Evolutionary conservation across 495 filamentous ascomycete genomes (phyloP), one percentile per base, ranked within the genome.

Genomic region (Trichoderma erinaceum): DNA sequence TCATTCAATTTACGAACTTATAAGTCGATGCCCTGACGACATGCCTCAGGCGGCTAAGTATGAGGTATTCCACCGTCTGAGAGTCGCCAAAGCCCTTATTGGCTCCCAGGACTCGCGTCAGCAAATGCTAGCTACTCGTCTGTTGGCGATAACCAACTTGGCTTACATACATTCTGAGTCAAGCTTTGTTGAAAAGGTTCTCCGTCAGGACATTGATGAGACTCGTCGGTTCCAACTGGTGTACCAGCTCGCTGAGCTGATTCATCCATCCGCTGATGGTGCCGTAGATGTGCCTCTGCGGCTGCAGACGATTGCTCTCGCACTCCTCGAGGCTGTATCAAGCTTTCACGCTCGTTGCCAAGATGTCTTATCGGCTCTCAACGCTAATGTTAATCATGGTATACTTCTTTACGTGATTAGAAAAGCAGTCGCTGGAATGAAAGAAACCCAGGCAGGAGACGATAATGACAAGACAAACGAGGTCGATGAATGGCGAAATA

Each of bases 351-450:
- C 80, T 67, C 95, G 91, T 73, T 83, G 89, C 25, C 74, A 84
- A 21, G 96, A 99, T 70, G 89, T 98, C 18, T 88, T 90, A 69
- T 85, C 91, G 65, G 93, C 94, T 38, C 80, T 99, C 27, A 94
- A 89, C 73, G 90, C 93, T 67, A 95, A 95, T 76, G 92, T 97
- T 66, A 98, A 93, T 73, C 96, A 99, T 71, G 96, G 96, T 16
- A 88, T 98, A 18, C 84, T 99, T n/a, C 88, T 97, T 74, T 97
- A 98, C 74, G 83, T 96, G 68, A 88, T 97, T 41, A 88, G 94
- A 64, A 97, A 94, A 75, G 89, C 91, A 13, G 90, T 97, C 67
- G 91, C 89, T 27, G 89, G 92, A 69, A 86, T 98, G 77, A 84
- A 82, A 46, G 78, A 78, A 11, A 86, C 90, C 58, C 80, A 84